Evolutionary conservation across 768 basidiomycete genomes (phyloP), one percentile per base, ranked within the genome.

Genomic region (Sarcodon sp.): DNA sequence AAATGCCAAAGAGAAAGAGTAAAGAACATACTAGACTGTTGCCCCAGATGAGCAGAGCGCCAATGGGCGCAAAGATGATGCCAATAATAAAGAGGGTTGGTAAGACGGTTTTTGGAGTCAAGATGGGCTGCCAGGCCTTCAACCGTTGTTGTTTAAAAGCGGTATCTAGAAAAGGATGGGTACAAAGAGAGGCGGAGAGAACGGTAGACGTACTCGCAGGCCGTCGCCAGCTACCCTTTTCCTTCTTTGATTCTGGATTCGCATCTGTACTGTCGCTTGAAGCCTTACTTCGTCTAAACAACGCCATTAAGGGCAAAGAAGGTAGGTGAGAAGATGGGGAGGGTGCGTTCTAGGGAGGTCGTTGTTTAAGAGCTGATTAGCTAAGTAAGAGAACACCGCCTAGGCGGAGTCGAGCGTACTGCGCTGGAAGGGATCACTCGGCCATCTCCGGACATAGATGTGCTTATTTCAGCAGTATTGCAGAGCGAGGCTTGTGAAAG

Each of bases 121-220:
- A 76, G 62, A 99, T 98, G 7, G 96, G 96, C 73, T 99, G 96
- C 96, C 96, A 99, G 60, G 96, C 96, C 70, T 97, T 98, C 61
- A 99, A 78, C 48, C 96, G 86, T 66, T 99, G 96, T 65, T 99
- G 96, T 69, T 96, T 98, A 77, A 96, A 97, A 36, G 93, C 94
- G 50, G 93, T 97, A 67, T 97, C 91, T 96, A 64, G 45, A 47
- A 41, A 44, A 41, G 4, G 56, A 54, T 53, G 45, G 51, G 41
- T 16, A 44, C 38, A 15, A 45, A 47, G 48, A 46, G 44, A 51
- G 43, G 51, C 47, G 45, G 39, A 18, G 31, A 27, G 41, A 43
- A 39, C 2, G 44, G 16, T 37, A 53, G 35, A 71, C 84, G 55
- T 57, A 87, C 88, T 91, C 44, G 89, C 89, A 51, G 89, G 89